Conservation (phyloP, 2,329 filamentous ascomycete genomes). For the Aspergillus brasiliensis region DNA sequence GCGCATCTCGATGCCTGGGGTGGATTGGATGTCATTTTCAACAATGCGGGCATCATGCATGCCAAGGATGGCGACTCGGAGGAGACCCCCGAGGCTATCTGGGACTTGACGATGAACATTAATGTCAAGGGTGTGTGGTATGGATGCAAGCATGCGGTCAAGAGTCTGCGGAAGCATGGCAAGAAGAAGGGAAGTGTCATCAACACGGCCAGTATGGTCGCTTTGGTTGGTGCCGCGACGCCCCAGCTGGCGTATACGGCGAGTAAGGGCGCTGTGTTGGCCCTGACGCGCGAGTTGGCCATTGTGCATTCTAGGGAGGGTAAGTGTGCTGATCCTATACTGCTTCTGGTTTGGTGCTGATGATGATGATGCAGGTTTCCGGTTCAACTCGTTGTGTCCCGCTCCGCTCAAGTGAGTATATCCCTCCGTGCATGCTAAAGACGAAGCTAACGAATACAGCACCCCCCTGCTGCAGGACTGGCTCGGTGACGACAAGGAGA, state of each 20-base stretch:
- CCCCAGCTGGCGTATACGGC: conserved; percentile 92
- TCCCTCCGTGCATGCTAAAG: too few species aligned
- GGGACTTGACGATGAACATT: conserved; percentile 90
- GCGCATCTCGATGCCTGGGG: conserved; percentile 79
- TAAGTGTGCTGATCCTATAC: not conserved
- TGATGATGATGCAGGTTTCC: conserved; percentile 54
- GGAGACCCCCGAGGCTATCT: conserved; percentile 84
- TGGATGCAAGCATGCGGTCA: conserved; percentile 86
- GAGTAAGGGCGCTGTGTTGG: conserved; percentile 88
- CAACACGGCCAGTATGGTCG: conserved; percentile 89
- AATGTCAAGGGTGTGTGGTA: conserved; percentile 99
- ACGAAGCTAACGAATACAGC: conserved; percentile 38
- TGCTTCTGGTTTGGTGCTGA: not conserved
- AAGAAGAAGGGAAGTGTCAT: conserved; percentile 83
- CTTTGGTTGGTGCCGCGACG: conserved; percentile 81
- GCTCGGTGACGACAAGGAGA: conserved; percentile 82
- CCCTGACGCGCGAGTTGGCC: conserved; percentile 84
- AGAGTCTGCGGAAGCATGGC: conserved; percentile 74
- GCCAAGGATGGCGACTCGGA: conserved; percentile 76
- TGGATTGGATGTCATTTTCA: conserved; percentile 90
- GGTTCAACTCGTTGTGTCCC: conserved; percentile 89
- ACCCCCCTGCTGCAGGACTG: conserved; percentile 90
- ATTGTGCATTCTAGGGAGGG: conserved; percentile 84
- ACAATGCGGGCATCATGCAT: conserved; percentile 98
- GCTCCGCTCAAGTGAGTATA: conserved; percentile 73